phyloP scores from a whole-genome alignment of 2,329 filamentous ascomycete genomes.

The Didymellaceae sp. region DNA sequence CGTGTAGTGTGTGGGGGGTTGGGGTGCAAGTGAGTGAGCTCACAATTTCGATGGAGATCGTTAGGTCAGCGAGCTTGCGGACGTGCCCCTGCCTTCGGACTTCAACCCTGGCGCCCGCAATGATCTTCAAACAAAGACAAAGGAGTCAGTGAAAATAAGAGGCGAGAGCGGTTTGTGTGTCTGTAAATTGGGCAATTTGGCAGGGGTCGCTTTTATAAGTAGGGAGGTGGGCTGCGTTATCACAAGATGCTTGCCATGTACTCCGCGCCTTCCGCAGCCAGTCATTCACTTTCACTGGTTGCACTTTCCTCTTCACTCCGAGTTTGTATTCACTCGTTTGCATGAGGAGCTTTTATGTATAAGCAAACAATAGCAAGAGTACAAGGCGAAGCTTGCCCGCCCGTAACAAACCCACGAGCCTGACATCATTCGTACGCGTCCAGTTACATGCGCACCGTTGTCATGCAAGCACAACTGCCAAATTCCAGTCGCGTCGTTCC shows the following conservation, averaged over 20 bases:
- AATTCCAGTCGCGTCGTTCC: no score
- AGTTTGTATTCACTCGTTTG: no score
- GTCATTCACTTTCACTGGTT: conserved; percentile 20
- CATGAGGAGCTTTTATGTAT: no score
- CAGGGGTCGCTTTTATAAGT: conserved; percentile 11
- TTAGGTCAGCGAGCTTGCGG: conserved; percentile 22
- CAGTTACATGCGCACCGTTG: background rate
- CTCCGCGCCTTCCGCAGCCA: conserved; percentile 18
- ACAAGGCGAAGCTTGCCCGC: conserved; percentile 1
- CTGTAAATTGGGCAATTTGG: background rate
- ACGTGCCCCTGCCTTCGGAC: conserved; percentile 19
- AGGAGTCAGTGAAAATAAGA: background rate
- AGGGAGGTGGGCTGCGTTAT: conserved; percentile 11
- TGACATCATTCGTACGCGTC: background rate
- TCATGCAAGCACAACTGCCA: background rate
- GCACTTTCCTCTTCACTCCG: background rate
- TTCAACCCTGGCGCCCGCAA: conserved; percentile 22
- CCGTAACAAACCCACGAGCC: background rate
- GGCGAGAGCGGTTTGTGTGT: background rate
- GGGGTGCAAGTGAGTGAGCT: conserved; percentile 30
- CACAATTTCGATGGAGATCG: conserved; percentile 28
- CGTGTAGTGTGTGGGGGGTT: conserved; percentile 37
- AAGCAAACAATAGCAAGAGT: no score
- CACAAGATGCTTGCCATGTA: conserved; percentile 5
- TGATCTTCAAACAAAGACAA: conserved; percentile 12